phyloP scores from a whole-genome alignment of 768 basidiomycete species.

The Grammothele lineata region DNA sequence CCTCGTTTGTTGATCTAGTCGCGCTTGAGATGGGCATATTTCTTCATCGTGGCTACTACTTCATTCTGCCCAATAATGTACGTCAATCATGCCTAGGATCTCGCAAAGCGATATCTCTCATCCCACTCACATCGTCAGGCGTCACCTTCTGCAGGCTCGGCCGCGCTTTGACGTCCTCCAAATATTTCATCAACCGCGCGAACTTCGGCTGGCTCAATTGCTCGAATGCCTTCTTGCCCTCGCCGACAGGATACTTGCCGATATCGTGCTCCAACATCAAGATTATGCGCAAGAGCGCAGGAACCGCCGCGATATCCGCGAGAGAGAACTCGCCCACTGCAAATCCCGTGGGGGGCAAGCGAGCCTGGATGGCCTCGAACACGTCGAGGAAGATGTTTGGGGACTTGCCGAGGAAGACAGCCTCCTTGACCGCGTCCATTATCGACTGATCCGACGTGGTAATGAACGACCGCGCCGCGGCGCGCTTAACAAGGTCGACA shows the following conservation, averaged over 20 bases:
- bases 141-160: slow-evolving; percentile 52
- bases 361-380: slow-evolving; percentile 43
- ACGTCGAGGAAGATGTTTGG: slow-evolving; percentile 37
- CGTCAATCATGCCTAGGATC: too few species aligned
- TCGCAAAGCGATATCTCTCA: too few species aligned
- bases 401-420: slow-evolving; percentile 36
- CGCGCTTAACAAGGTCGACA: slow-evolving; percentile 48
- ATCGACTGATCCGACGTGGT: slow-evolving; percentile 45
- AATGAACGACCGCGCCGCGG: slow-evolving; percentile 57
- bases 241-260: slow-evolving; percentile 46
- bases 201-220: slow-evolving; percentile 43
- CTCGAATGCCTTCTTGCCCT: slow-evolving; percentile 40
- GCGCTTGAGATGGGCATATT: too few species aligned
- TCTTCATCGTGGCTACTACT: too few species aligned
- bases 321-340: slow-evolving; percentile 45
- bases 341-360: slow-evolving; percentile 45
- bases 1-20: too few species aligned
- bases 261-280: slow-evolving; percentile 43
- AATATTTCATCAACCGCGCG: slow-evolving; percentile 45
- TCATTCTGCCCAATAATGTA: too few species aligned
- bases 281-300: slow-evolving; percentile 52
- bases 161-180: slow-evolving; percentile 41
- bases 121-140: slow-evolving; percentile 44
- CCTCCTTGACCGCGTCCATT: slow-evolving; percentile 23
- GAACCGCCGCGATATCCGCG: slow-evolving; percentile 57